Percentiles rank a stretch among this genome's conserved stretches.
Evolutionary conservation across 495 filamentous ascomycete genomes (phyloP).

Genomic region (Terfezia claveryi): DNA sequence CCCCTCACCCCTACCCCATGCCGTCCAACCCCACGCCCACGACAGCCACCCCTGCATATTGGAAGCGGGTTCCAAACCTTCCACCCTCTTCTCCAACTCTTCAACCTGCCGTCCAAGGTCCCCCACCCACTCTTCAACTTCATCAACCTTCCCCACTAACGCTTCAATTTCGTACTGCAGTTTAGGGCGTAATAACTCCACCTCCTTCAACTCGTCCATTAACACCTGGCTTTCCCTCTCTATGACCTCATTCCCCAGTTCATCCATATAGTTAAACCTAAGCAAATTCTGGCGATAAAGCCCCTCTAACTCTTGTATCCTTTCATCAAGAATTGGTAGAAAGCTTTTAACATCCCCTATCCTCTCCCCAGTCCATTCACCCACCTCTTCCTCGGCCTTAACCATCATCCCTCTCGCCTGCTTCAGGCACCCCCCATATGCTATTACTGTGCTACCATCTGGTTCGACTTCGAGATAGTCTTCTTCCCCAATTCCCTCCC

Average conservation of each 20-base stretch:
- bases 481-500: conserved; percentile 20
- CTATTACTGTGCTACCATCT: neutral
- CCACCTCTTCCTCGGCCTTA: neutral
- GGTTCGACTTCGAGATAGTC: neutral
- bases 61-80: conserved; percentile 5
- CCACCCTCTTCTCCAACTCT: conserved; percentile 51
- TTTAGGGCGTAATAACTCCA: conserved; percentile 66
- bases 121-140: conserved; percentile 62
- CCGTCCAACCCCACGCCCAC: neutral
- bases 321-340: too few relatives aligned
- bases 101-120: conserved; percentile 67
- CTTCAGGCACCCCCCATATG: too few relatives aligned
- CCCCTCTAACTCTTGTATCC: too few relatives aligned
- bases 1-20: neutral
- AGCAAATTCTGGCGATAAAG: too few relatives aligned
- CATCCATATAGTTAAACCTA: too few relatives aligned
- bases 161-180: conserved; percentile 83
- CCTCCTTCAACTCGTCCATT: conserved; percentile 53
- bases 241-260: conserved; percentile 29
- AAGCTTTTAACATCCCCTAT: neutral
- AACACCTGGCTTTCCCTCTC: conserved; percentile 41
- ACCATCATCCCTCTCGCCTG: neutral
- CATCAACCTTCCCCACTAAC: conserved; percentile 59
- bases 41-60: neutral
- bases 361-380: neutral